Evolutionary conservation across 768 basidiomycete species (phyloP), one percentile per base, ranked within the genome.

Genomic region (Lactarius psammicola): DNA sequence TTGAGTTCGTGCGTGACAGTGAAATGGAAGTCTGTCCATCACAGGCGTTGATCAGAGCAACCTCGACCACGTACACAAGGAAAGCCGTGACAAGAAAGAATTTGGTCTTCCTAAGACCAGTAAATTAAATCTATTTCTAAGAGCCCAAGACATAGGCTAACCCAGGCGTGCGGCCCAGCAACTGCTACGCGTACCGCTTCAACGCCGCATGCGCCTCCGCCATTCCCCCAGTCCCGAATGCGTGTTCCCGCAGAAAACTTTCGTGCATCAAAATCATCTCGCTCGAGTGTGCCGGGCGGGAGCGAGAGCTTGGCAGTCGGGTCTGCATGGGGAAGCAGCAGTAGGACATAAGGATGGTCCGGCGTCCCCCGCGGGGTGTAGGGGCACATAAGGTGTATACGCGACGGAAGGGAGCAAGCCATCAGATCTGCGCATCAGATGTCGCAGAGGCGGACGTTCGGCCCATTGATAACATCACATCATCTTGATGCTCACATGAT

Each of bases 351-450:
- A 67, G 95, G 92, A 77, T 98, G 95, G 76, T 92, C 94, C 0
- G 86, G 94, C 89, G 58, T 94, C 94, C 40, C n/a, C 83, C 83
- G 94, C 90, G 4, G 96, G 95, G 69, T 97, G 94, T 4, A 95
- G 96, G 6, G 95, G 91, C 68, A 95, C 80, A 75, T 95, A 97
- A 30, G 78, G 77, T 4, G 88, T 90, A 74, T 90, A 89, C 1
- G 80, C 75, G 67, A 74, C 17, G n/a, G n/a, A n/a, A n/a, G n/a
- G n/a, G n/a, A n/a, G n/a, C n/a, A 69, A 72, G 63, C 70, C 78
- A 49, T 75, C 72, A 79, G 78, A n/a, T n/a, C n/a, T n/a, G n/a
- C n/a, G n/a, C n/a, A n/a, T n/a, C n/a, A n/a, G n/a, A n/a, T n/a
- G 78, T 79, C 1, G 85, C 85, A 56, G 87, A 88, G 84, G n/a